These are phyloP conservation scores for Vickermania spadyakhi DNA, from an alignment of 208 protist species.

Conservation along the genomic window DNA sequence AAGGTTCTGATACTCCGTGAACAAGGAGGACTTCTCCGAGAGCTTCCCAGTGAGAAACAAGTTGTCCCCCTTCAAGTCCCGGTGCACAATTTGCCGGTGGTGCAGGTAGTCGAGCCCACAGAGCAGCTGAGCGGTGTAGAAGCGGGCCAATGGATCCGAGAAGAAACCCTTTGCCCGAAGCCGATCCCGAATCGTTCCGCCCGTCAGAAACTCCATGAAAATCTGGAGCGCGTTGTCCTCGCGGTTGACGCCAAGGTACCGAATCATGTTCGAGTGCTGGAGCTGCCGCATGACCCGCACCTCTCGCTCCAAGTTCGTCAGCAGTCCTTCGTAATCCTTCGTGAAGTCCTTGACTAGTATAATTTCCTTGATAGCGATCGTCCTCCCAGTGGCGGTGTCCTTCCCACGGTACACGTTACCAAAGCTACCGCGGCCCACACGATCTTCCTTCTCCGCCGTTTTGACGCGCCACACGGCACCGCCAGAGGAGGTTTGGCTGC, in stretches of 20 bases:
- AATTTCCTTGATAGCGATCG: conserved; percentile 82
- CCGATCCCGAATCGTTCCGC: conserved; percentile 65
- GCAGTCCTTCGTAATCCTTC: conserved; percentile 72
- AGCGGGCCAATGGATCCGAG: conserved; percentile 43
- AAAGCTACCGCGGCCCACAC: conserved; percentile 73
- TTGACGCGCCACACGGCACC: conserved; percentile 17
- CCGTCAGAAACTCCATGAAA: conserved; percentile 88
- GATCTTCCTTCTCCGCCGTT: conserved; percentile 29
- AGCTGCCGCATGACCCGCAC: conserved; percentile 89
- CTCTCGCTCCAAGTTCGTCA: conserved; percentile 77
- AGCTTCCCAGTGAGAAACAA: conserved; percentile 52
- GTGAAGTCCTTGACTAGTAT: conserved; percentile 69
- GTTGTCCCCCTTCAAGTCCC: conserved; percentile 91
- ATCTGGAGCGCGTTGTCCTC: conserved; percentile 76
- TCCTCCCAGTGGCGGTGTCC: conserved; percentile 62
- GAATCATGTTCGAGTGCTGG: conserved; percentile 85
- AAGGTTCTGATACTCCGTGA: background rate
- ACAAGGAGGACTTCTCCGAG: background rate
- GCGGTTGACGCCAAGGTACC: conserved; percentile 71
- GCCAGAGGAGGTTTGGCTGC: background rate
- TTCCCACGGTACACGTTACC: conserved; percentile 76
- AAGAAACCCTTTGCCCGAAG: conserved; percentile 55
- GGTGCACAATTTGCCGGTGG: conserved; percentile 70
- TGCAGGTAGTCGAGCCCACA: conserved; percentile 87
- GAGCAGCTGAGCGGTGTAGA: conserved; percentile 82